Conservation (phyloP, 805 yeast species). For the Metschnikowia gruessii region DNA sequence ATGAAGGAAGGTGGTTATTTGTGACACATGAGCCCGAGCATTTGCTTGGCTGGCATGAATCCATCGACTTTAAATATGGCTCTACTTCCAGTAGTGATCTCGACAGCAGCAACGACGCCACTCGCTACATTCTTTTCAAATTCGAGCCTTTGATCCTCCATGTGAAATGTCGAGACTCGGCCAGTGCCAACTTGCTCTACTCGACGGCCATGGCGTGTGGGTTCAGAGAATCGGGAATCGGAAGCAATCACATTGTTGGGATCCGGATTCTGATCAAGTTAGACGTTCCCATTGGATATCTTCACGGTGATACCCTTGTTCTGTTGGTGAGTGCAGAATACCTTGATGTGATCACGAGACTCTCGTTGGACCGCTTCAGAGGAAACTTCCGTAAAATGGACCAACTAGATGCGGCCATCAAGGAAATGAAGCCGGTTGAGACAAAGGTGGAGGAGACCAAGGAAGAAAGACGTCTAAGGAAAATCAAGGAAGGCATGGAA, state of each 20-base stretch:
- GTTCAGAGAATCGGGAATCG: slow-evolving; percentile 84
- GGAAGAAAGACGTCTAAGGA: slow-evolving; percentile 55
- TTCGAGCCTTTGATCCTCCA: slow-evolving; percentile 85
- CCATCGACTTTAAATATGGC: slow-evolving; percentile 22
- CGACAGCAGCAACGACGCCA: slow-evolving; percentile 8
- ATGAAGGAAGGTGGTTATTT: slow-evolving; percentile 80
- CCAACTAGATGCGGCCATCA: slow-evolving; percentile 44
- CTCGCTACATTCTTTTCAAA: slow-evolving; percentile 66
- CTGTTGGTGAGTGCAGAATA: slow-evolving; percentile 53
- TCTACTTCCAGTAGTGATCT: slow-evolving; percentile 1
- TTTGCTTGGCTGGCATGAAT: slow-evolving; percentile 48
- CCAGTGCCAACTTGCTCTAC: slow-evolving; percentile 58
- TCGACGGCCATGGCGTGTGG: slow-evolving; percentile 80
- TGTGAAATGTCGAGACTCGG: slow-evolving; percentile 67
- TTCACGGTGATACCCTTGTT: slow-evolving; percentile 30
- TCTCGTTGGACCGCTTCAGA: slow-evolving; percentile 60
- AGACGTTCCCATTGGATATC: slow-evolving; percentile 73
- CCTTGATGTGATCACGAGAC: slow-evolving; percentile 46
- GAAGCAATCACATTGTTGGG: slow-evolving; percentile 73
- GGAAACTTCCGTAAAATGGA: slow-evolving; percentile 62
- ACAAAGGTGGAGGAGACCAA: slow-evolving; percentile 43
- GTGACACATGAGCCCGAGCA: slow-evolving; percentile 63
- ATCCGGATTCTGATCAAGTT: slow-evolving; percentile 69
- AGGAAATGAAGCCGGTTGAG: slow-evolving; percentile 22
- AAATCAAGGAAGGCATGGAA: slow-evolving; percentile 47